phyloP scores from a whole-genome alignment of 2,329 filamentous ascomycete genomes.

The Colletotrichum brevisporum region DNA sequence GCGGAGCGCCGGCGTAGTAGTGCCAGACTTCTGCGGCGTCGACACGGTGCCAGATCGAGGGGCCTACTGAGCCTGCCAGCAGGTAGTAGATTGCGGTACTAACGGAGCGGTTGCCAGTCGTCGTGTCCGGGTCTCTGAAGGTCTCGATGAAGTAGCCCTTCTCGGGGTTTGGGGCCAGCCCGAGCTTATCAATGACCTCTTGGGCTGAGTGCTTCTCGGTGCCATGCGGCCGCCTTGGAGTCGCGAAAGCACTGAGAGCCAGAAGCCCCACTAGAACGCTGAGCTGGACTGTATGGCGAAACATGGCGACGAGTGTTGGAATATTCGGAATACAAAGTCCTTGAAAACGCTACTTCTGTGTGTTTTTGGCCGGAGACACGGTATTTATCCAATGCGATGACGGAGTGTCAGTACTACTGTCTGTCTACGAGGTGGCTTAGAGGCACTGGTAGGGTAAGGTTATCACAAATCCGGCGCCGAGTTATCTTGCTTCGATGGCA shows the following conservation, averaged over 20 bases:
- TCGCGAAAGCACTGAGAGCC: not conserved
- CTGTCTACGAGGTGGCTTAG: not conserved
- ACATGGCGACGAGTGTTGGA: too few species aligned
- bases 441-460: not conserved
- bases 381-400: not conserved
- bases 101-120: slow-evolving; percentile 53
- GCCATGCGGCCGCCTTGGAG: not conserved
- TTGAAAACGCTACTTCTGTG: too few species aligned
- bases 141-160: slow-evolving; percentile 65
- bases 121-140: slow-evolving; percentile 55
- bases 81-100: slow-evolving; percentile 69
- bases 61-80: slow-evolving; percentile 57
- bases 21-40: slow-evolving; percentile 67
- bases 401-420: not conserved
- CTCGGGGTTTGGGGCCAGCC: slow-evolving; percentile 60
- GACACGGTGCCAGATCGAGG: slow-evolving; percentile 66
- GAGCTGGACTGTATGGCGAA: not conserved
- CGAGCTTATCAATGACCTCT: slow-evolving; percentile 59
- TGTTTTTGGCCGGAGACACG: not conserved
- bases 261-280: not conserved
- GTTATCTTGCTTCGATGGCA: not conserved
- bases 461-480: not conserved
- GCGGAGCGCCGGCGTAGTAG: slow-evolving; percentile 66
- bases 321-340: too few species aligned
- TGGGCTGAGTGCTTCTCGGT: slow-evolving; percentile 51